Conservation (phyloP, 768 basidiomycete species). For the Naganishia friedmannii region DNA sequence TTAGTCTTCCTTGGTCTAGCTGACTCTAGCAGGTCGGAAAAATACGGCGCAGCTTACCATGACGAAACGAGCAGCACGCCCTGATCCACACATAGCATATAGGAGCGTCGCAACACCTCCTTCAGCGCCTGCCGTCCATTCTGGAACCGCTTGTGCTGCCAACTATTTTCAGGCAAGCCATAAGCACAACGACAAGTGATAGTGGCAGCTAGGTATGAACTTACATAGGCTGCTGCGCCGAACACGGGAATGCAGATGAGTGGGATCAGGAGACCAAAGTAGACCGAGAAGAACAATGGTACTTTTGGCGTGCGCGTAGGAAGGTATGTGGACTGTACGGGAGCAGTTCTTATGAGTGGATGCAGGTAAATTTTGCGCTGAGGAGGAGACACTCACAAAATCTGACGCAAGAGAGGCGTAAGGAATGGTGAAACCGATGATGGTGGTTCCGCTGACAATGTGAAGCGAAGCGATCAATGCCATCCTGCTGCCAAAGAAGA, state of each 20-base stretch:
- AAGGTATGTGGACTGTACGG: slow-evolving; percentile 43
- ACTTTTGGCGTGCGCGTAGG: slow-evolving; percentile 39
- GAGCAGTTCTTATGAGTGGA: neutral
- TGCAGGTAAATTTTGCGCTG: neutral
- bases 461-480: neutral
- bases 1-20: neutral
- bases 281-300: slow-evolving; percentile 43
- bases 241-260: slow-evolving; percentile 46
- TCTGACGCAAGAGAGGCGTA: slow-evolving; percentile 49
- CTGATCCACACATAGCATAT: slow-evolving; percentile 43
- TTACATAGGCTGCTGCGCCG: slow-evolving; percentile 42
- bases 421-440: slow-evolving; percentile 50
- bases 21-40: neutral
- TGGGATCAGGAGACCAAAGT: slow-evolving; percentile 45
- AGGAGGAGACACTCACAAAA: slow-evolving; percentile 37
- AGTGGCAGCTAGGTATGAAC: neutral
- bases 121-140: slow-evolving; percentile 40
- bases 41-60: slow-evolving; percentile 31
- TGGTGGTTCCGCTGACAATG: slow-evolving; percentile 40
- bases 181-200: neutral
- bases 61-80: slow-evolving; percentile 43
- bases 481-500: neutral
- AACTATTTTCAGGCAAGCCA: slow-evolving; percentile 22
- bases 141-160: slow-evolving; percentile 41
- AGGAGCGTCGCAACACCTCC: slow-evolving; percentile 45